Conservation (phyloP, 179 eudicot species). For the Spergularia azorica region DNA sequence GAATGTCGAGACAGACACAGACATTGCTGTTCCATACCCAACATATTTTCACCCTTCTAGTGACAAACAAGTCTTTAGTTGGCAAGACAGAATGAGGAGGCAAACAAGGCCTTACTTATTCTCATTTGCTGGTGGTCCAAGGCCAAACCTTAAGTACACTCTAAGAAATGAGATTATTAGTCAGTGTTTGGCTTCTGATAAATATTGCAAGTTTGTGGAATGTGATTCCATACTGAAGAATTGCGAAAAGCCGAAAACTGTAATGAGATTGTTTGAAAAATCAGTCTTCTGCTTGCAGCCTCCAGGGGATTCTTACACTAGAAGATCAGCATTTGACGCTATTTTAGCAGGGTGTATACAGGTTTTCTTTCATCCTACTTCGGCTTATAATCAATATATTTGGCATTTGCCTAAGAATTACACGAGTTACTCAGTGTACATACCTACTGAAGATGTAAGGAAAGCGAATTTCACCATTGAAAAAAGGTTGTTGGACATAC, state of each 20-base stretch:
- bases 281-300: constrained; percentile 39
- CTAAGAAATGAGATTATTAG: constrained; percentile 35
- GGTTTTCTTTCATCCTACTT: constrained; percentile 32
- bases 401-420: constrained; percentile 36
- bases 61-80: constrained; percentile 20
- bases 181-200: constrained; percentile 30
- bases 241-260: constrained; percentile 26
- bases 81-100: constrained; percentile 31
- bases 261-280: constrained; percentile 33
- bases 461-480: constrained; percentile 28
- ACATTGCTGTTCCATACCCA: constrained; percentile 38
- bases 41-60: constrained; percentile 43
- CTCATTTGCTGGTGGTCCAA: constrained; percentile 39
- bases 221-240: constrained; percentile 22
- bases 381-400: constrained; percentile 29
- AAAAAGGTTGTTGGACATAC: constrained; percentile 23
- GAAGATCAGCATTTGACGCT: constrained; percentile 32
- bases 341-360: constrained; percentile 36
- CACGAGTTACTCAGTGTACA: constrained; percentile 26
- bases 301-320: constrained; percentile 33
- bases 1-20: constrained; percentile 24
- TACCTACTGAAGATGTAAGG: constrained; percentile 25
- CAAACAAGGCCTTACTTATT: constrained; percentile 31
- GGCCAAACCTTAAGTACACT: constrained; percentile 27
- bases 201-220: constrained; percentile 25